Percentiles rank a stretch among this genome's conserved stretches.
Evolutionary conservation across 768 basidiomycete genomes (phyloP).

Genomic region (Hemileccinum impolitum): DNA sequence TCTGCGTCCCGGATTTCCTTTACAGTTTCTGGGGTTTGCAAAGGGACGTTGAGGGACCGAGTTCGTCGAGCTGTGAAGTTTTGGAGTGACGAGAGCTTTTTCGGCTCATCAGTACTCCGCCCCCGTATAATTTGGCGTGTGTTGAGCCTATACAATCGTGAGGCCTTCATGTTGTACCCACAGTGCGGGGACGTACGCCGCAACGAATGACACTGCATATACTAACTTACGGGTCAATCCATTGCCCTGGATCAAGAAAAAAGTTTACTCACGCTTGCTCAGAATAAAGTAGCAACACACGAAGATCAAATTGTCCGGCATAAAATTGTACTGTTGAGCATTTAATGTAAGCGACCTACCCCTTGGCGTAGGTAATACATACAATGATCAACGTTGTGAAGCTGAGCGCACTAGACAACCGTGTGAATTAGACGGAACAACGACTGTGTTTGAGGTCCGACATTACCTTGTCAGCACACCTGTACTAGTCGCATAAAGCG

Average conservation of each 20-base stretch:
- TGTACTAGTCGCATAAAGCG: conserved; percentile 60
- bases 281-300: conserved; percentile 60
- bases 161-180: neutral
- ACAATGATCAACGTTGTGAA: conserved; percentile 55
- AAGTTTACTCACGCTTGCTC: conserved; percentile 51
- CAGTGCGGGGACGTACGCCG: conserved; percentile 44
- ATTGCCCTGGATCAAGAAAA: neutral
- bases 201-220: conserved; percentile 62
- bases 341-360: neutral
- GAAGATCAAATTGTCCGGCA: conserved; percentile 56
- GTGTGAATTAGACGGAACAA: neutral
- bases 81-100: conserved; percentile 26
- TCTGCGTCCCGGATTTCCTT: neutral
- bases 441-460: neutral
- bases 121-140: conserved; percentile 54
- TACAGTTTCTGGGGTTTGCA: neutral
- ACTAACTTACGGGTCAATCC: conserved; percentile 33
- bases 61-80: conserved; percentile 13
- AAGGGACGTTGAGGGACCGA: neutral
- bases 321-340: conserved; percentile 47
- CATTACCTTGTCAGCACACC: conserved; percentile 58
- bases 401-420: conserved; percentile 27
- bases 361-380: conserved; percentile 17
- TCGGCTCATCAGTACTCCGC: conserved; percentile 47
- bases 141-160: conserved; percentile 46